Conservation (phyloP, 257 asterid genomes). For the Craterostigma plantagineum region DNA sequence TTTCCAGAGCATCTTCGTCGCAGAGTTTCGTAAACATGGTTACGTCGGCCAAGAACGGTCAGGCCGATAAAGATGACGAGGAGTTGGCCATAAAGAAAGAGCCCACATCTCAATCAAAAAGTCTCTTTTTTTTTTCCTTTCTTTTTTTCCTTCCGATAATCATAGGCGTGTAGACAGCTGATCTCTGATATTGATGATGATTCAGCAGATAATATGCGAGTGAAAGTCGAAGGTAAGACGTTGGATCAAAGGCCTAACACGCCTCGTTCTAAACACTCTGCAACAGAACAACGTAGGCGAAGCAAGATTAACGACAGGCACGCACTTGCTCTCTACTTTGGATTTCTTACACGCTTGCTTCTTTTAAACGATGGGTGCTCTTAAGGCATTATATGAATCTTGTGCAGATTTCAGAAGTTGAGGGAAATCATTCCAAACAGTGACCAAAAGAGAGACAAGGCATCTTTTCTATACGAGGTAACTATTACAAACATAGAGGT, state of each 20-base stretch:
- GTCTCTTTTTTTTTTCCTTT: conserved; percentile 17
- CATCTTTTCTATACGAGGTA: conserved; percentile 90
- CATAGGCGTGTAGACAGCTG: background rate
- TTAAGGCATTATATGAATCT: background rate
- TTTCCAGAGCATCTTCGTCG: background rate
- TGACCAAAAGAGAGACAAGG: conserved; percentile 97
- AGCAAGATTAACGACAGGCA: conserved; percentile 98
- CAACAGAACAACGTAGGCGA: conserved; percentile 98
- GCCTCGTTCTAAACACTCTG: conserved; percentile 95
- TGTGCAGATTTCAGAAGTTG: conserved; percentile 72
- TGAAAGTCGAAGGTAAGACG: conserved; percentile 49
- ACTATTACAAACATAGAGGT: background rate
- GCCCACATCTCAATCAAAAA: conserved; percentile 40
- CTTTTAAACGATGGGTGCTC: no score
- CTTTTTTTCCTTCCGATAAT: background rate
- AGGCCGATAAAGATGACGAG: conserved; percentile 17
- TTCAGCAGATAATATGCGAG: conserved; percentile 30
- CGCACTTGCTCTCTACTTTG: conserved; percentile 5
- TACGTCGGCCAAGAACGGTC: conserved; percentile 45
- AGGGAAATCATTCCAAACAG: conserved; percentile 79
- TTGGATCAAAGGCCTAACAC: conserved; percentile 69
- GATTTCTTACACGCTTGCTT: background rate
- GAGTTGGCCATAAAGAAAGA: conserved; percentile 57
- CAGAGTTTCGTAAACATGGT: conserved; percentile 55
- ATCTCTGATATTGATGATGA: no score